Base-by-base conservation (phyloP, 2,329 filamentous ascomycete genomes). In the Neonectria faginata region DNA sequence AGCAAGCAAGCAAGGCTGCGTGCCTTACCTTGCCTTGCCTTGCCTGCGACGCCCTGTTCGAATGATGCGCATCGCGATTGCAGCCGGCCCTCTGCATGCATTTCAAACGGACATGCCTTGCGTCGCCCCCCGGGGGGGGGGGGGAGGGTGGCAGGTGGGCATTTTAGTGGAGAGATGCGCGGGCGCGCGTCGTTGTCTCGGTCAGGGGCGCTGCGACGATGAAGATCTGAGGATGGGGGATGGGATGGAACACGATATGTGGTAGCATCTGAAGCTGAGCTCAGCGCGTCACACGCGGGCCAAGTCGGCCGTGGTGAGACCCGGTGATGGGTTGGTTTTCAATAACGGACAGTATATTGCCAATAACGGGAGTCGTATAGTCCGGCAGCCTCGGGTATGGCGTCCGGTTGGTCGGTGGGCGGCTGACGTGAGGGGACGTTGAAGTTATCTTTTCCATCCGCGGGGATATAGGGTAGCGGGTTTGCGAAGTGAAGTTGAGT, bases 31-130 rank as follows among this genome's bases (percentile, higher is more conserved):
- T 45, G 20, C 20, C 20, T 20, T 36, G 52, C 25, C 39, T 60
- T 33, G 47, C 55, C 62, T 61, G 48, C 57, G 41, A 44, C 59
- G 61, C 50, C 54, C 59, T 66, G 63, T 31, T 22, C 47, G 48
- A 33, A 54, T 50, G 60, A 70, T 73, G 71, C 71, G 64, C 57
- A 71, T 63, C 66, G 70, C 66, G 66, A 70, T 67, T 70, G 67
- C 64, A 69, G 66, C 62, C 51, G 39, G 50, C 60, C 60, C 60
- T 61, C 64, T 65, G 67, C 69, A 69, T 67, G 63, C 64, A 65
- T 60, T 55, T 60, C 42, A 48, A 48, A 62, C 39, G 57, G 47
- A 67, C 33, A 42, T 60, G 51, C 47, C 47, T 52, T 36, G 52
- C 48, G 48, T 33, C 48, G 29, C 29, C 48, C 36, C 25, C 5